These are phyloP conservation scores for Cenococcum geophilum DNA, from an alignment of 495 filamentous ascomycete species.

Conservation along the genomic window DNA sequence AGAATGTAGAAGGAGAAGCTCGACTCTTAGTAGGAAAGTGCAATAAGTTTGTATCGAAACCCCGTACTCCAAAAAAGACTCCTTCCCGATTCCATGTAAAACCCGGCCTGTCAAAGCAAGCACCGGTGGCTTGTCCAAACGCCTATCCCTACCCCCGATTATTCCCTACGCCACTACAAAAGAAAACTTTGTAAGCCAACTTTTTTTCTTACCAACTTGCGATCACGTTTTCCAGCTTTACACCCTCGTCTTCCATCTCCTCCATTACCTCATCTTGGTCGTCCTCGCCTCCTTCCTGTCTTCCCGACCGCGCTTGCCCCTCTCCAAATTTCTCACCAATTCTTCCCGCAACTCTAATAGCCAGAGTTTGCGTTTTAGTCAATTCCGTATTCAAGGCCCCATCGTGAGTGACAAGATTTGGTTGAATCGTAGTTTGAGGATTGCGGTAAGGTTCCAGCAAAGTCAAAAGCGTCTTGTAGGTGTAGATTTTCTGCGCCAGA, in stretches of 20 bases:
- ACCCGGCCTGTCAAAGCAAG: too few species aligned
- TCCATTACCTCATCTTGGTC: slow-evolving; percentile 30
- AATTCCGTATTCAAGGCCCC: slow-evolving; percentile 68
- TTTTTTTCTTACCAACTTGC: slow-evolving; percentile 15
- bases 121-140: too few species aligned
- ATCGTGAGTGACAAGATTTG: slow-evolving; percentile 68
- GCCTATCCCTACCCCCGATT: too few species aligned
- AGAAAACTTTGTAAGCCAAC: too few species aligned
- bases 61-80: too few species aligned
- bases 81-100: too few species aligned
- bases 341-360: slow-evolving; percentile 61
- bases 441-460: slow-evolving; percentile 57
- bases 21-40: too few species aligned
- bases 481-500: slow-evolving; percentile 49
- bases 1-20: too few species aligned
- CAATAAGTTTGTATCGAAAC: too few species aligned
- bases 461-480: slow-evolving; percentile 50
- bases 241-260: slow-evolving; percentile 38
- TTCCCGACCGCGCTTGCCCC: slow-evolving; percentile 30
- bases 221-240: slow-evolving; percentile 32
- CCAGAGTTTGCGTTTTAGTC: slow-evolving; percentile 68
- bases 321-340: slow-evolving; percentile 42
- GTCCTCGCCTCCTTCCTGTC: slow-evolving; percentile 14
- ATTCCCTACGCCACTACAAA: too few species aligned
- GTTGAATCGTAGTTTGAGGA: slow-evolving; percentile 57